Evolutionary conservation across 2,329 filamentous ascomycete genomes (phyloP).

Genomic region (Hymenoscyphus occultus): DNA sequence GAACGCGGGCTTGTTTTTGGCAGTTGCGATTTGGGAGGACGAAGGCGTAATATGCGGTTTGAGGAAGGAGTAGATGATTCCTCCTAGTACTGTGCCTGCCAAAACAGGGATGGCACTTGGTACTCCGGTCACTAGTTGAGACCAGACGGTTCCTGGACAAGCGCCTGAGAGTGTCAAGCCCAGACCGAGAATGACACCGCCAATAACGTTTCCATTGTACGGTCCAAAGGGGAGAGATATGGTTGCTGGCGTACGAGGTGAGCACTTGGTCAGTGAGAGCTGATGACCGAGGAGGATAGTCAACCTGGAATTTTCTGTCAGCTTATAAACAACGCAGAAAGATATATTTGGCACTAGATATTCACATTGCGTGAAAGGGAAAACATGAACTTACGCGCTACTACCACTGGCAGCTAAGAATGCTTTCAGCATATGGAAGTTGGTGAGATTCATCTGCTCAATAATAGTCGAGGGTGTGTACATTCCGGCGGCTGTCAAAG

Average conservation of each 20-base stretch:
- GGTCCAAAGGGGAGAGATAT: conserved; percentile 45
- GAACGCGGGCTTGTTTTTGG: background rate
- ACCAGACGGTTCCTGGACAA: conserved; percentile 63
- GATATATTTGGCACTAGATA: background rate
- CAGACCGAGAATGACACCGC: conserved; percentile 57
- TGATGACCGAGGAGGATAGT: conserved; percentile 46
- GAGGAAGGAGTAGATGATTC: conserved; percentile 43
- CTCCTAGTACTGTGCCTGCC: conserved; percentile 53
- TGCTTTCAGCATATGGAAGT: conserved; percentile 64
- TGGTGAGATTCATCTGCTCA: conserved; percentile 56
- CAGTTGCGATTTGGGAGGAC: background rate
- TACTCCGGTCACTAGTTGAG: conserved; percentile 55
- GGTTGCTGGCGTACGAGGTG: conserved; percentile 44
- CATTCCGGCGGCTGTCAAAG: conserved; percentile 58
- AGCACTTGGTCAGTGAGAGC: conserved; percentile 38
- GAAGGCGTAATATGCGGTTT: background rate
- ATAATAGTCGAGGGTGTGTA: conserved; percentile 58
- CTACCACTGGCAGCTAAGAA: conserved; percentile 61
- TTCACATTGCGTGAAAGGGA: background rate
- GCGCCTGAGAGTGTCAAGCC: conserved; percentile 64
- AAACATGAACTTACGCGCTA: conserved; percentile 50
- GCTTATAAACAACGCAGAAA: background rate
- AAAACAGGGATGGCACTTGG: conserved; percentile 51
- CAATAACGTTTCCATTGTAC: conserved; percentile 63
- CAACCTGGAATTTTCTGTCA: conserved; percentile 36